A percentile compares a stretch with the other conserved stretches of the same genome.
Conservation (phyloP, 495 filamentous ascomycete genomes). For the Aeminium ludgeri region DNA sequence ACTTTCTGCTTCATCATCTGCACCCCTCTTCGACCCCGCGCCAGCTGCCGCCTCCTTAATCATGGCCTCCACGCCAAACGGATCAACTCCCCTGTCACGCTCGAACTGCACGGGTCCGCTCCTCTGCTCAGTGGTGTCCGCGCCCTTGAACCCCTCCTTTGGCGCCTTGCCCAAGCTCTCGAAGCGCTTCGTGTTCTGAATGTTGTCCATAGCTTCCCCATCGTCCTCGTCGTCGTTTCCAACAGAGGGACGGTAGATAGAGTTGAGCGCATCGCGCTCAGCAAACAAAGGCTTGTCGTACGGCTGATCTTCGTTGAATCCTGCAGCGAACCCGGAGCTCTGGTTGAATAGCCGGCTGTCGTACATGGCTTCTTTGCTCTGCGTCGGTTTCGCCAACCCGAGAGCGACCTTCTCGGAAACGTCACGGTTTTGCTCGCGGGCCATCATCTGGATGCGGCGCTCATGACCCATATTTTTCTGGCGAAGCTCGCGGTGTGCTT, state of each 20-base stretch:
- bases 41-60: conserved; percentile 57
- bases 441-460: conserved; percentile 73
- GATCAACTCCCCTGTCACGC: conserved; percentile 61
- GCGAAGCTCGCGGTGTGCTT: conserved; percentile 75
- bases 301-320: conserved; percentile 93
- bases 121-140: conserved; percentile 73
- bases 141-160: conserved; percentile 73
- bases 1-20: conserved; percentile 63
- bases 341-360: conserved; percentile 94
- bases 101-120: conserved; percentile 97
- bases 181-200: conserved; percentile 68
- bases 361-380: conserved; percentile 82
- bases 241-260: conserved; percentile 71
- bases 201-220: conserved; percentile 67
- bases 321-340: conserved; percentile 67
- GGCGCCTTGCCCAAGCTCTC: conserved; percentile 68
- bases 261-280: conserved; percentile 86
- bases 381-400: conserved; percentile 85
- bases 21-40: conserved; percentile 52
- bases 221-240: conserved; percentile 57
- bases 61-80: conserved; percentile 87
- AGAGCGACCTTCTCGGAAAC: conserved; percentile 96
- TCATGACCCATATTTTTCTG: conserved; percentile 95
- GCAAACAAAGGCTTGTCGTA: conserved; percentile 98
- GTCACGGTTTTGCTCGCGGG: conserved; percentile 88